Base-by-base conservation (phyloP, 2,329 filamentous ascomycete genomes). In the Fusarium neocosmosporiellum region DNA sequence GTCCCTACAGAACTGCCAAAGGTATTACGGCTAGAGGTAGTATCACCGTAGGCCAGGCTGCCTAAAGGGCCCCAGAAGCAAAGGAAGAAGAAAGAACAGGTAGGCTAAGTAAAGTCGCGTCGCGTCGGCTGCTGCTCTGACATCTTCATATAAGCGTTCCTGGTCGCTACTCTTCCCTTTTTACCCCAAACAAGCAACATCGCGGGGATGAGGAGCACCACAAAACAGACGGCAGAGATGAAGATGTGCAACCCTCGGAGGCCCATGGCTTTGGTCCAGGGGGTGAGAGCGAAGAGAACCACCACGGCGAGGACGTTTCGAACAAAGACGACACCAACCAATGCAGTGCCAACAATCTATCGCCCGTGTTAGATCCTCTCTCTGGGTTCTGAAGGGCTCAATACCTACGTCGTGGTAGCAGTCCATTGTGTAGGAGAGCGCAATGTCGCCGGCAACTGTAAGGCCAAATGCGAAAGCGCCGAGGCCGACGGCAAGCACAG, bases 361-460 rank as follows among this genome's bases (percentile, higher is more conserved):
- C 4, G 16, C 31, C 2, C 8, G 2, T 24, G 4, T 55, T 6
- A 55, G 50, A 18, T 16, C 18, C 14, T 46, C 41, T 46, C 9
- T 20, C 22, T 33, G 9, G 8, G 8, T 1, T 9, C 2, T 22
- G 31, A 5, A 14, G 14, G 16, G 20, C 5, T 36, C 1, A 7
- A n/a, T 13, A 36, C 50, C 1, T 18, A 55, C 50, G 10, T 33
- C n/a, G 18, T 55, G 50, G 5, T 55, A 55, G 33, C 29, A 55
- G 13, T 55, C 50, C 33, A 71, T 67, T 9, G 63, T 67, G 22
- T 46, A 46, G 14, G 41, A 46, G 41, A 46, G 41, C 3, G 41
- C 41, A 7, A 46, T 3, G 14, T 46, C 41, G 22, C 41, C 8
- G 2, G 41, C 41, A 18, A 46, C 41, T 1, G 41, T 46, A 14